phyloP scores from a whole-genome alignment of 129 eudicot species.

The Pittosporum tobira region DNA sequence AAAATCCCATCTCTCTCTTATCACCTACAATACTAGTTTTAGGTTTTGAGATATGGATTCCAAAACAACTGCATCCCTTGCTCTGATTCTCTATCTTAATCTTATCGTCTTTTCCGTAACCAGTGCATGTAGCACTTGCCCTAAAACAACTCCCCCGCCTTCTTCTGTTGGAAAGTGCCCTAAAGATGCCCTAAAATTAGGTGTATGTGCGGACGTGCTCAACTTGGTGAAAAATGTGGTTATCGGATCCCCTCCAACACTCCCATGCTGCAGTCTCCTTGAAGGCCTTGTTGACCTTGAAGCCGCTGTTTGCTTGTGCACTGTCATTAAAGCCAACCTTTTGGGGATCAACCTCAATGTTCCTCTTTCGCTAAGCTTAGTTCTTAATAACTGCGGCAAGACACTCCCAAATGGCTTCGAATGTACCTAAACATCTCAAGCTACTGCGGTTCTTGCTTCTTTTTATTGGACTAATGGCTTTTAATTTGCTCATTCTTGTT shows the following conservation, averaged over 20 bases:
- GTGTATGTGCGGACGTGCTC: too few species aligned
- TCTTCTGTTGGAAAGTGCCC: too few species aligned
- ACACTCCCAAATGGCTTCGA: too few species aligned
- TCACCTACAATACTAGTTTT: neutral
- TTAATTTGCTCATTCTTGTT: too few species aligned
- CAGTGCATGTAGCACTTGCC: slow-evolving; percentile 33
- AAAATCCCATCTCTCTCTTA: neutral
- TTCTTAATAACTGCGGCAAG: slow-evolving; percentile 38
- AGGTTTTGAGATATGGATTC: slow-evolving; percentile 21
- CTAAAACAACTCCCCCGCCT: slow-evolving; percentile 20
- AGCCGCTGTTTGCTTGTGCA: slow-evolving; percentile 62
- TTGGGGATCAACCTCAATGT: slow-evolving; percentile 53
- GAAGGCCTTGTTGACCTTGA: slow-evolving; percentile 51
- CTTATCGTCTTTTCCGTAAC: slow-evolving; percentile 38
- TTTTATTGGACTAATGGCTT: too few species aligned
- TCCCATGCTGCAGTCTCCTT: slow-evolving; percentile 51
- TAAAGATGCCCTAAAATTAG: too few species aligned
- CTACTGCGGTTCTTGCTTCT: neutral
- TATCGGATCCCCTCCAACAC: too few species aligned
- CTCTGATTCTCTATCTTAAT: slow-evolving; percentile 37
- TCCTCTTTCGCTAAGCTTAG: slow-evolving; percentile 50
- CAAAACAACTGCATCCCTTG: slow-evolving; percentile 17
- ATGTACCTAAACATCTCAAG: slow-evolving; percentile 34
- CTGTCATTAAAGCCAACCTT: slow-evolving; percentile 46
- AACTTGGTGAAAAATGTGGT: too few species aligned